phyloP scores from a whole-genome alignment of 139 green algal genomes.

The Chlorella sp. region DNA sequence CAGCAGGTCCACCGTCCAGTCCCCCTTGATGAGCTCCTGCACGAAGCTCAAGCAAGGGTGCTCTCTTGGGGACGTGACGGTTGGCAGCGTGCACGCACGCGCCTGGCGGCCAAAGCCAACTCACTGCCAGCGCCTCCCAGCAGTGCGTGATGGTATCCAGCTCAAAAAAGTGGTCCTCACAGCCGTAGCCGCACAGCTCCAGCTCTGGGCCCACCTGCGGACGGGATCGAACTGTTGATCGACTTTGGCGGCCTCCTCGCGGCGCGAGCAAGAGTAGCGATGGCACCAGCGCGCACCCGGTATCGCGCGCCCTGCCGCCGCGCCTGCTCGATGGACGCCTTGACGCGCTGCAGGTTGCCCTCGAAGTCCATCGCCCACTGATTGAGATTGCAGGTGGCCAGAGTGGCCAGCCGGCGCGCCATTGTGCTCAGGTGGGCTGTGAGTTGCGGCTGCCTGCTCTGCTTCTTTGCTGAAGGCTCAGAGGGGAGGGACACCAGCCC shows the following conservation, averaged over 20 bases:
- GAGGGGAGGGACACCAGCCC: too few species aligned
- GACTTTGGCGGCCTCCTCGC: too few species aligned
- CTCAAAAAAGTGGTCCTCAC: constrained; percentile 97
- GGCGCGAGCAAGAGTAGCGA: too few species aligned
- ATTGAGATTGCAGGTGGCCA: constrained; percentile 95
- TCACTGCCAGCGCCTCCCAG: constrained; percentile 78
- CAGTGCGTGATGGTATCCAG: constrained; percentile 82
- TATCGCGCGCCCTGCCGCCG: constrained; percentile 64
- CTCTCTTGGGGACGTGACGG: too few species aligned
- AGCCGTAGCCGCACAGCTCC: constrained; percentile 95
- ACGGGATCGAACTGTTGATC: too few species aligned
- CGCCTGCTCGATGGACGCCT: constrained; percentile 67
- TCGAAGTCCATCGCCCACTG: constrained; percentile 98
- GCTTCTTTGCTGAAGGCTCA: too few species aligned
- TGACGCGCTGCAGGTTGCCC: constrained; percentile 82
- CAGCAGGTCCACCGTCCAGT: constrained; percentile 71
- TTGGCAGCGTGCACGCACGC: too few species aligned
- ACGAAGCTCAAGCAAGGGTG: too few species aligned
- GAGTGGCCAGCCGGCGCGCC: constrained; percentile 14
- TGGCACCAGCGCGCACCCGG: constrained; percentile 63
- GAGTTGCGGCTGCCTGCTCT: too few species aligned
- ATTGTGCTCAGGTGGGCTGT: not conserved
- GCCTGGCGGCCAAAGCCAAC: not conserved
- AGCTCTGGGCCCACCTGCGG: constrained; percentile 90
- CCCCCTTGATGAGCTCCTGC: constrained; percentile 51